phyloP scores from a whole-genome alignment of 78 protist species.

The Dictyostelium discoideum region dicty_2.7 NC_007091.3:383501-384000 shows the following conservation, averaged over 20 bases:
- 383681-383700: slow-evolving; percentile 75
- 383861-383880: slow-evolving; percentile 80
- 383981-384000: slow-evolving; percentile 34
- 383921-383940: slow-evolving; percentile 74
- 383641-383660: slow-evolving; percentile 39
- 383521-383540: slow-evolving; percentile 77
- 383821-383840: slow-evolving; percentile 77
- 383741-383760: slow-evolving; percentile 83
- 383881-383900: slow-evolving; percentile 87
- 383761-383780: slow-evolving; percentile 76
- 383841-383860: slow-evolving; percentile 54
- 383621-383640: slow-evolving; percentile 61
- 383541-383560: slow-evolving; percentile 78
- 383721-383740: slow-evolving; percentile 80
- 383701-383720: slow-evolving; percentile 83
- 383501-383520: slow-evolving; percentile 76
- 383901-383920: slow-evolving; percentile 77
- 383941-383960: slow-evolving; percentile 79
- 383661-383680: slow-evolving; percentile 58
- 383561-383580: slow-evolving; percentile 41
- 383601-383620: slow-evolving; percentile 51
- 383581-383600: slow-evolving; percentile 59
- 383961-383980: slow-evolving; percentile 58
- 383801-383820: slow-evolving; percentile 48
- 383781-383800: slow-evolving; percentile 84